Conservation (phyloP, 495 filamentous ascomycete genomes). For the Aspergillus sparsus region DNA sequence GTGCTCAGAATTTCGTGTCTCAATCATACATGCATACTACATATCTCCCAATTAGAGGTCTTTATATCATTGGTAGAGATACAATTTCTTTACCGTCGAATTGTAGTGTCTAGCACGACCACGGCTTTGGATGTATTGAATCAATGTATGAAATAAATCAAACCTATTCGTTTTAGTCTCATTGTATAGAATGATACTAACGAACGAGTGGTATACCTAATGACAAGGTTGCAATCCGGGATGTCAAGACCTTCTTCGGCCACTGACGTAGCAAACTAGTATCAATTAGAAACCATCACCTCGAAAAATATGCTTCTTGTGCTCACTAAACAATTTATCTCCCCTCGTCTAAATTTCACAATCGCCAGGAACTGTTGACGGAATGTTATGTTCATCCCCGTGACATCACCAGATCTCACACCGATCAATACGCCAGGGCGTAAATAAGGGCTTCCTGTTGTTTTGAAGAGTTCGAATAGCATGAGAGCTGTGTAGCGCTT, state of each 20-base stretch:
- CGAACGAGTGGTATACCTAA: slow-evolving; percentile 48
- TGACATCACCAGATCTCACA: slow-evolving; percentile 44
- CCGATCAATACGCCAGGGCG: slow-evolving; percentile 69
- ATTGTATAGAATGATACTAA: background rate
- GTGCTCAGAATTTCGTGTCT: slow-evolving; percentile 65
- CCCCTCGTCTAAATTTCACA: slow-evolving; percentile 73
- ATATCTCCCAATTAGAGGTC: background rate
- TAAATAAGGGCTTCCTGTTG: slow-evolving; percentile 59
- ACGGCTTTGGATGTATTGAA: slow-evolving; percentile 93
- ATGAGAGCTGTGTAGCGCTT: slow-evolving; percentile 75
- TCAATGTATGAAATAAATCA: slow-evolving; percentile 86
- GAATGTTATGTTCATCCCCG: slow-evolving; percentile 63
- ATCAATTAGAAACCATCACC: slow-evolving; percentile 15
- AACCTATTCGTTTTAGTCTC: slow-evolving; percentile 54
- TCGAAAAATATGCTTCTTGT: background rate
- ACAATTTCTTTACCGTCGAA: slow-evolving; percentile 52
- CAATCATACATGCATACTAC: slow-evolving; percentile 80
- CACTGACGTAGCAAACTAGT: slow-evolving; percentile 78
- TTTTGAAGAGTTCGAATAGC: slow-evolving; percentile 63
- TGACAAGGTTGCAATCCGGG: slow-evolving; percentile 88
- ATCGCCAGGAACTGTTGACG: slow-evolving; percentile 76
- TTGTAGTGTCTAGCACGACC: slow-evolving; percentile 78
- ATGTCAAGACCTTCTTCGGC: slow-evolving; percentile 97
- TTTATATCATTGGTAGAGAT: background rate
- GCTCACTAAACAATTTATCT: slow-evolving; percentile 74